Percentiles rank a stretch among this genome's conserved stretches.
phyloP scores from a whole-genome alignment of 2,329 filamentous ascomycete species.

The Cladosporium cucumerinum region DNA sequence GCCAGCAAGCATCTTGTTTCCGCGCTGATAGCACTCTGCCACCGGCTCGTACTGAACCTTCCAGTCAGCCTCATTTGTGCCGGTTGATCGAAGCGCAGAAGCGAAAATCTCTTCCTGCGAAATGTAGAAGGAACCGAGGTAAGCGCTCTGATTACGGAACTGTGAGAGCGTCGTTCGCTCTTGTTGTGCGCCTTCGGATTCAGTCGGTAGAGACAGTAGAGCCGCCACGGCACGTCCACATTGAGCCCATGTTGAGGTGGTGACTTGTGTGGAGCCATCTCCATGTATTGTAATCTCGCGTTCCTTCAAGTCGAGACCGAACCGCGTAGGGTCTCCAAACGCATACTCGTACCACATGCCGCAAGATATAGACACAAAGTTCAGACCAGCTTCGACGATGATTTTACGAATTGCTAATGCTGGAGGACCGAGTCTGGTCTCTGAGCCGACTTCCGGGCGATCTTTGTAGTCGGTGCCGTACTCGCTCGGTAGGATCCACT shows the following conservation, averaged over 20 bases:
- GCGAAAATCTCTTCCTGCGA: constrained; percentile 40
- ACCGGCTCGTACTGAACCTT: constrained; percentile 21
- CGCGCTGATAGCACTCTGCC: constrained; percentile 16
- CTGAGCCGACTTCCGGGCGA: background rate
- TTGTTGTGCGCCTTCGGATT: background rate
- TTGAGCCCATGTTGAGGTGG: constrained; percentile 34
- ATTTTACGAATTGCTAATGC: background rate
- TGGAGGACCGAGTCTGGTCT: background rate
- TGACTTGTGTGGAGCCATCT: constrained; percentile 27
- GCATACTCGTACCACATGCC: constrained; percentile 35
- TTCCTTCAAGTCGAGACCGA: constrained; percentile 30
- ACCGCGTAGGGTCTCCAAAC: constrained; percentile 23
- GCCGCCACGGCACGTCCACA: constrained; percentile 33
- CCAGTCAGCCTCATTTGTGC: constrained; percentile 36
- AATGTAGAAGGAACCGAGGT: constrained; percentile 34
- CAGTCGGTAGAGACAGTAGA: constrained; percentile 33
- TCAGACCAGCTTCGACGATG: background rate
- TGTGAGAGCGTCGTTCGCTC: constrained; percentile 17
- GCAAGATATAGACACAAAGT: constrained; percentile 2
- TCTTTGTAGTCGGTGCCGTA: constrained; percentile 4
- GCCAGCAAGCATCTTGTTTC: constrained; percentile 44
- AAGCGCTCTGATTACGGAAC: constrained; percentile 32
- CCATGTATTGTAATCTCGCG: constrained; percentile 26
- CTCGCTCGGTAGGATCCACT: constrained; percentile 32
- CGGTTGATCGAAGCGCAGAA: constrained; percentile 35